Conservation (phyloP, 805 yeast species). For the Ogataea corticis region DNA sequence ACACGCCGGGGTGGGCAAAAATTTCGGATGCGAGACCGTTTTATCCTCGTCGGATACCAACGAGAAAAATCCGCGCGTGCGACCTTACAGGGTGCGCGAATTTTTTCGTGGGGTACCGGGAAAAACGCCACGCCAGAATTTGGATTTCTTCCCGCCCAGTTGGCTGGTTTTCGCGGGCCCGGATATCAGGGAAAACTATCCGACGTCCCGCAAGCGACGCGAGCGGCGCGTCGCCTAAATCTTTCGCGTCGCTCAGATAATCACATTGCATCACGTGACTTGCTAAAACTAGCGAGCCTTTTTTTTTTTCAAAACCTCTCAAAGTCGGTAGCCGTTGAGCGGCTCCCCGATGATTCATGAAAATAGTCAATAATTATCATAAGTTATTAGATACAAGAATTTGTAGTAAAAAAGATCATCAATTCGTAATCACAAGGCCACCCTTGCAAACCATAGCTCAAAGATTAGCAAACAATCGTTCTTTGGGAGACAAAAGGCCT, state of each 20-base stretch:
- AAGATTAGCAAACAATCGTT: not conserved
- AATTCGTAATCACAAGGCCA: slow-evolving; percentile 7
- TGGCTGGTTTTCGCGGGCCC: slow-evolving; percentile 2
- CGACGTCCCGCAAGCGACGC: not conserved
- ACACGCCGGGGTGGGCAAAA: slow-evolving; percentile 1
- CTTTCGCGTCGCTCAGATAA: no score
- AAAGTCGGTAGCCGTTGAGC: no score
- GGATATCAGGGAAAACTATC: slow-evolving; percentile 3
- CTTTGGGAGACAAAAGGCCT: not conserved
- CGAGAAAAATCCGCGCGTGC: not conserved
- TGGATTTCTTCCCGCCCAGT: slow-evolving; percentile 1
- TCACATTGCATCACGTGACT: no score
- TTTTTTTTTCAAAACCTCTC: no score
- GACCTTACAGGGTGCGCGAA: not conserved
- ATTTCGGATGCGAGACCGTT: slow-evolving; percentile 11
- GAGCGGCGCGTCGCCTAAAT: not conserved
- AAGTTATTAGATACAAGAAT: not conserved
- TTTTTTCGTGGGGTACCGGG: not conserved
- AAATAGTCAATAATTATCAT: not conserved
- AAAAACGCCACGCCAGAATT: no score
- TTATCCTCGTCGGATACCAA: slow-evolving; percentile 3
- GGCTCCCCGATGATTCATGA: no score
- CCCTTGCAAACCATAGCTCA: slow-evolving; percentile 4
- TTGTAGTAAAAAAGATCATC: not conserved
- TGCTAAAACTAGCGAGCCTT: no score